A percentile compares a stretch with the other conserved stretches of the same genome.
Evolutionary conservation across 352 stramenopile genomes (phyloP).

Genomic region (Globisporangium spiculum): DNA sequence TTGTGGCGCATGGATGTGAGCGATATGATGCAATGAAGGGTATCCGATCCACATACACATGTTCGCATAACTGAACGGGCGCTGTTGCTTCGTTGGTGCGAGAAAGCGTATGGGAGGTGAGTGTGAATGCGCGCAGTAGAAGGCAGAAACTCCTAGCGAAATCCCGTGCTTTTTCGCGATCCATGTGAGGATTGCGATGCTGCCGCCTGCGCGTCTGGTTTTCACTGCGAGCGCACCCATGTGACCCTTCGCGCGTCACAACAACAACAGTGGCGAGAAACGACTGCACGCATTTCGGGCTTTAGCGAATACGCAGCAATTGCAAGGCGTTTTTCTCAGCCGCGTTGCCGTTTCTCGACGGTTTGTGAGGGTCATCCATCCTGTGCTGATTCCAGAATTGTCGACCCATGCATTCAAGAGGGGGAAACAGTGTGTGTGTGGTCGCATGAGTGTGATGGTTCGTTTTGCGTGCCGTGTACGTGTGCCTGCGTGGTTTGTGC

Average conservation of each 20-base stretch:
- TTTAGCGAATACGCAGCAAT: too few relatives aligned
- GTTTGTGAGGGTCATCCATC: not conserved
- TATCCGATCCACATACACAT: not conserved
- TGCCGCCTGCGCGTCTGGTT: not conserved
- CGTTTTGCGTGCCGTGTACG: not conserved
- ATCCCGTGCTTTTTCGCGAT: not conserved
- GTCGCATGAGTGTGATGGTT: not conserved
- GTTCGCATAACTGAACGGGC: not conserved
- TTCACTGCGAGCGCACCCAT: not conserved
- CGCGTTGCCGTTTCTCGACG: not conserved
- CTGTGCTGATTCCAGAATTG: not conserved
- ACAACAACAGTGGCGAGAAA: not conserved
- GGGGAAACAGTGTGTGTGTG: not conserved
- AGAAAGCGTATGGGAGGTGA: not conserved
- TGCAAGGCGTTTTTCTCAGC: not conserved
- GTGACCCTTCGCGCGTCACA: slow-evolving; percentile 8
- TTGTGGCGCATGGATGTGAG: not conserved
- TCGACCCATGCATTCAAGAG: not conserved
- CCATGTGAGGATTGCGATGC: not conserved
- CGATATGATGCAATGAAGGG: not conserved
- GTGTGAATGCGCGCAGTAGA: not conserved
- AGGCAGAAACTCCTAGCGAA: not conserved
- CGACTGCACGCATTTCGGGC: not conserved
- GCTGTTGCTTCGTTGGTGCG: not conserved
- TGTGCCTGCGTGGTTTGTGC: not conserved